Evolutionary conservation across 352 stramenopile species (phyloP).

Genomic region (Pythium biforme): DNA sequence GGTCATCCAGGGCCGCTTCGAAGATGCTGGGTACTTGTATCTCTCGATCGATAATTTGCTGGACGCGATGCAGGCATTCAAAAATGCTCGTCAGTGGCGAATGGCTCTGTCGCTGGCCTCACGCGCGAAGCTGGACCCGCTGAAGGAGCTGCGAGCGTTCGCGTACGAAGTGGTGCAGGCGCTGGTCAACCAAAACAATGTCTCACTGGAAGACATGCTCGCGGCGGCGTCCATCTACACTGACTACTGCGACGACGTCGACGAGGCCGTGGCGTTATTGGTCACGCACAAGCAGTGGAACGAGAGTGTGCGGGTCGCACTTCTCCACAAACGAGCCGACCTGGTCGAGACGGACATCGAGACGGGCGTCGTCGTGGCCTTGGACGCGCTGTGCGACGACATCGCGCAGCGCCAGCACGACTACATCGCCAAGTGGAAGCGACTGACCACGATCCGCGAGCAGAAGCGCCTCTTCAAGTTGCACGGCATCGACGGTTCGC

Average conservation of each 20-base stretch:
- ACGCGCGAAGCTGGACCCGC: slow-evolving; percentile 25
- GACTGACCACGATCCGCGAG: slow-evolving; percentile 61
- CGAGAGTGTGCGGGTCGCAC: slow-evolving; percentile 56
- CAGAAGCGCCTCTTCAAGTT: slow-evolving; percentile 79
- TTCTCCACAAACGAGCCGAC: slow-evolving; percentile 53
- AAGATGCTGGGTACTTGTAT: slow-evolving; percentile 65
- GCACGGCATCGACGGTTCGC: slow-evolving; percentile 70
- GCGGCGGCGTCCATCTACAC: slow-evolving; percentile 57
- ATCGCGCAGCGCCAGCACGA: slow-evolving; percentile 37
- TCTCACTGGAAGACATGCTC: slow-evolving; percentile 30
- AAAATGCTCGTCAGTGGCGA: slow-evolving; percentile 51
- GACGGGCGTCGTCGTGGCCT: slow-evolving; percentile 43
- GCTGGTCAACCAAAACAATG: slow-evolving; percentile 41
- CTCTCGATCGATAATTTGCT: slow-evolving; percentile 41
- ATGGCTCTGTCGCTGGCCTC: slow-evolving; percentile 55
- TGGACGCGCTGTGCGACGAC: slow-evolving; percentile 50
- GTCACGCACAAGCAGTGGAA: slow-evolving; percentile 56
- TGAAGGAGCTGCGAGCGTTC: slow-evolving; percentile 33
- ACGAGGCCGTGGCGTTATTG: slow-evolving; percentile 71
- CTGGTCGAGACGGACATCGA: slow-evolving; percentile 76
- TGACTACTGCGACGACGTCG: slow-evolving; percentile 72
- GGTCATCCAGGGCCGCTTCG: slow-evolving; percentile 34
- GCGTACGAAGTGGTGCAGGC: slow-evolving; percentile 55
- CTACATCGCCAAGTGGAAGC: slow-evolving; percentile 59
- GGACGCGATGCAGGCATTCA: slow-evolving; percentile 54